Evolutionary conservation across 371 early-diverging fungal species (phyloP), one percentile per base, ranked within the genome.

Genomic region (Rhizopus microsporus): DNA sequence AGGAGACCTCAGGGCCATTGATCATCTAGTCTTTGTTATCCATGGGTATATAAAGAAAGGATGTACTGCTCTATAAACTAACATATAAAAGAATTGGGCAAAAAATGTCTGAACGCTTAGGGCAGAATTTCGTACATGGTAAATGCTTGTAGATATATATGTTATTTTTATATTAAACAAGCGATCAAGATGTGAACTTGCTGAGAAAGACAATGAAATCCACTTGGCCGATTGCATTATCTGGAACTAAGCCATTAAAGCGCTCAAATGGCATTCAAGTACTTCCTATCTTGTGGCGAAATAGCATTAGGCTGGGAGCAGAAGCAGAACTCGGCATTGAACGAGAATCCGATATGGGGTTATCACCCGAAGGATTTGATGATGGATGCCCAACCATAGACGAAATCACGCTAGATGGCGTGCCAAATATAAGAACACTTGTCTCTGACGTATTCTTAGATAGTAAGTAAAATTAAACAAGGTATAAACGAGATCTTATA

Each of bases 371-470:
- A 0, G 79, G 77, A 37, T 67, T 62, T 16, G 78, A 84, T 56
- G 87, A 87, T 48, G 81, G 85, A 3, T 77, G 77, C n/a, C 85
- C 90, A 4, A 86, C 87, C 0, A 59, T 93, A 33, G 88, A 90
- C 39, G 92, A 93, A 53, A 86, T 94, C 38, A 86, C 88, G 31
- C 67, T 90, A 32, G 91, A 92, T 8, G 91, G 92, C 9, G 90
- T 92, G 7, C 92, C 92, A 4, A 85, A 88, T 38, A 88, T 93
- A 42, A 82, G 94, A 16, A 86, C 81, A 61, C 65, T 93, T 30
- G 89, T 92, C 5, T 88, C 91, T 1, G 93, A 94, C 69, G 91
- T 92, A 1, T 77, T 91, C 32, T 68, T 92, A 63, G 94, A 93
- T 61, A 86, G 91, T 92, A 76, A 45, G 77, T 64, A 39, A 32